These are phyloP conservation scores for Eragrostis curvula DNA, from an alignment of 176 grass and related monocot species.

Conservation along the genomic window DNA sequence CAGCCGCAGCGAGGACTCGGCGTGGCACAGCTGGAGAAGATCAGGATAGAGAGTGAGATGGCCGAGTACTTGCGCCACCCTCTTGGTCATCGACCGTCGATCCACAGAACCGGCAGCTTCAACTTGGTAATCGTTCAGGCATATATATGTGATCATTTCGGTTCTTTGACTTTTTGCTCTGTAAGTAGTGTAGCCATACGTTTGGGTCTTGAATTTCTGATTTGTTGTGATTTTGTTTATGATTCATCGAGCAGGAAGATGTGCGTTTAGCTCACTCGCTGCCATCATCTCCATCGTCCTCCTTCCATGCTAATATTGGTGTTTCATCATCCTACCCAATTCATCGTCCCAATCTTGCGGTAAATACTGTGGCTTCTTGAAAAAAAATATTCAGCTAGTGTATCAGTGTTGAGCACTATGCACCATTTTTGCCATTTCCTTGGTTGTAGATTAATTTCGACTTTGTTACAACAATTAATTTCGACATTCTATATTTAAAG, in stretches of 20 bases:
- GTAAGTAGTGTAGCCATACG: not conserved
- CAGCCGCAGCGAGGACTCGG: slow-evolving; percentile 78
- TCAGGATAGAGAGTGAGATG: slow-evolving; percentile 72
- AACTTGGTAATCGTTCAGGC: slow-evolving; percentile 31
- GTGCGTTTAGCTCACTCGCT: slow-evolving; percentile 28
- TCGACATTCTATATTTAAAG: not conserved
- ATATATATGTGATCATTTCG: slow-evolving; percentile 6
- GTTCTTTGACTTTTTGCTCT: not conserved
- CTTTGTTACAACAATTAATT: not conserved
- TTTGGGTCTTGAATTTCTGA: slow-evolving; percentile 16
- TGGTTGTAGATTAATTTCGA: not conserved
- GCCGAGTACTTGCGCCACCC: slow-evolving; percentile 52
- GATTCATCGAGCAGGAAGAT: slow-evolving; percentile 43
- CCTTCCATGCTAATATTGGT: slow-evolving; percentile 30
- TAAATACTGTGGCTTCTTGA: slow-evolving; percentile 1
- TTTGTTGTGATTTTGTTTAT: slow-evolving; percentile 29
- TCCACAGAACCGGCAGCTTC: slow-evolving; percentile 43
- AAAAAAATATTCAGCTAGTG: not conserved
- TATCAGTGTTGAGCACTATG: not conserved
- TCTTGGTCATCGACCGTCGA: slow-evolving; percentile 41
- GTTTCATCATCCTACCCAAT: slow-evolving; percentile 41
- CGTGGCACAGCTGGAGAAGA: slow-evolving; percentile 76
- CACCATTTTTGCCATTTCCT: not conserved
- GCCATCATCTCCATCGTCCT: slow-evolving; percentile 38
- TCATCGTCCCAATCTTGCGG: slow-evolving; percentile 44